phyloP scores from a whole-genome alignment of 257 asterid genomes.

The Nicotiana knightiana region DNA sequence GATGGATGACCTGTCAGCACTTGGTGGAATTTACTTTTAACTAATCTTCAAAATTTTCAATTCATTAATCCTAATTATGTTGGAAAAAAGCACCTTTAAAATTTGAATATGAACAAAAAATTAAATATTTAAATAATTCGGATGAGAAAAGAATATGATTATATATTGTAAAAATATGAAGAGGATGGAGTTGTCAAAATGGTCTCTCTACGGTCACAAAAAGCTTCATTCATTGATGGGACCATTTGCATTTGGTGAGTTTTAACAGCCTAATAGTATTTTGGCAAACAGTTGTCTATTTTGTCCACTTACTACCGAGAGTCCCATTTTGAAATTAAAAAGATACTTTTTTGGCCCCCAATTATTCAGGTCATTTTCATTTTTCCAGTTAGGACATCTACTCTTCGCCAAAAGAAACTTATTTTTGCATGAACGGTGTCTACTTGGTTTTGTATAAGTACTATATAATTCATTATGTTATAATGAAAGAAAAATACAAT shows the following conservation, averaged over 20 bases:
- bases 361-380: background rate
- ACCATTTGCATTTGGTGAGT: constrained; percentile 24
- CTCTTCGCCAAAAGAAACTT: background rate
- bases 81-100: background rate
- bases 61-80: background rate
- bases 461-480: background rate
- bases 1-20: constrained; percentile 64
- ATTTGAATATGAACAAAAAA: background rate
- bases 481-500: background rate
- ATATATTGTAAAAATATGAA: background rate
- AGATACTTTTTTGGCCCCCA: constrained; percentile 7
- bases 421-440: background rate
- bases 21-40: constrained; percentile 30
- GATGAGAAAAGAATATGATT: background rate
- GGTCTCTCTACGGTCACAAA: background rate
- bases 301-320: constrained; percentile 30
- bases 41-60: constrained; percentile 10
- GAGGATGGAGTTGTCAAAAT: constrained; percentile 26
- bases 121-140: background rate
- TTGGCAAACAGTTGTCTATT: constrained; percentile 53
- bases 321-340: background rate
- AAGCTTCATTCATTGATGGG: constrained; percentile 31
- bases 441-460: background rate
- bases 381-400: background rate
- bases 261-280: constrained; percentile 36